Conservation (phyloP, 495 filamentous ascomycete species). For the Penicillium taxi region DNA sequence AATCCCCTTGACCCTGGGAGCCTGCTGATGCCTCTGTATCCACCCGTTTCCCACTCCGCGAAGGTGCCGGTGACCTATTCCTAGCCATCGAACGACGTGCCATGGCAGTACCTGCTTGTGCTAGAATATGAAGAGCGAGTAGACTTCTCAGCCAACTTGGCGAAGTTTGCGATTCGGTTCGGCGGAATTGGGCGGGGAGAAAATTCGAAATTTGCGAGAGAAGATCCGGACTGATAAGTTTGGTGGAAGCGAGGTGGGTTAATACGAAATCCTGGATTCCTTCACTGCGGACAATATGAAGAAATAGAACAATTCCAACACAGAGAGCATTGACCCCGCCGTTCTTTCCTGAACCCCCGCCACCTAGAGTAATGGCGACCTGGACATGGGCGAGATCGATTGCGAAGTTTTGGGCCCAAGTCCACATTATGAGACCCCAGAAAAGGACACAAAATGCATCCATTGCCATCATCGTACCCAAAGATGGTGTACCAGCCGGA, state of each 20-base stretch:
- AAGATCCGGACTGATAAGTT: constrained; percentile 38
- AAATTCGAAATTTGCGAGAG: constrained; percentile 38
- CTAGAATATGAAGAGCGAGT: constrained; percentile 81
- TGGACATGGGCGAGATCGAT: constrained; percentile 94
- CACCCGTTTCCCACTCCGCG: constrained; percentile 39
- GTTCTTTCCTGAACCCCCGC: constrained; percentile 68
- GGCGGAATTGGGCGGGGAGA: constrained; percentile 37
- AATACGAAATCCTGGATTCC: constrained; percentile 47
- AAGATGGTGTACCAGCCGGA: constrained; percentile 61
- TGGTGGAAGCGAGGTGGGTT: constrained; percentile 37
- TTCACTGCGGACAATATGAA: constrained; percentile 57
- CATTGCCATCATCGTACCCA: constrained; percentile 73
- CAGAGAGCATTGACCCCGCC: constrained; percentile 67
- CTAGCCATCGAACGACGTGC: constrained; percentile 45
- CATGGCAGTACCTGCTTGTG: constrained; percentile 59
- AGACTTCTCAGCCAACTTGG: constrained; percentile 52
- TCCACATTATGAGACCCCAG: constrained; percentile 83
- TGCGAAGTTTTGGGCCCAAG: constrained; percentile 76
- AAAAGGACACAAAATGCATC: constrained; percentile 72
- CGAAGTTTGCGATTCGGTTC: constrained; percentile 39
- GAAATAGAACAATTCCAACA: constrained; percentile 65
- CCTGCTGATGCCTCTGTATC: constrained; percentile 52
- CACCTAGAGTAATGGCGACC: constrained; percentile 87
- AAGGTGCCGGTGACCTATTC: constrained; percentile 38
- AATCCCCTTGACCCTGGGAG: constrained; percentile 40